Evolutionary conservation across 177 flowering plant genomes (phyloP).

Genomic region (Vitis hybrid): DNA sequence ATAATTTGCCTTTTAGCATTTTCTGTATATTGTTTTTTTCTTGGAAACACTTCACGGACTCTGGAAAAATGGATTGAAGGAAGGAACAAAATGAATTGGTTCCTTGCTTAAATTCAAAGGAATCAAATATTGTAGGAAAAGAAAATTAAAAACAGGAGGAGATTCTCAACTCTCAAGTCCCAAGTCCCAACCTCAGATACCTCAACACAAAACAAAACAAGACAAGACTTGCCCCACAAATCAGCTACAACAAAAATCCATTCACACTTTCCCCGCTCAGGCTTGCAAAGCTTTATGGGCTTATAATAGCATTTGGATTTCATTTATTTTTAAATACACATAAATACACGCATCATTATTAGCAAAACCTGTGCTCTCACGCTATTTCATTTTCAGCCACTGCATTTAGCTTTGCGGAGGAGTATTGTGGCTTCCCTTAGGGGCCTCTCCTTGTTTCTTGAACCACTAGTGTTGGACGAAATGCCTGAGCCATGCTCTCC

Average conservation of each 20-base stretch:
- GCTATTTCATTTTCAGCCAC: too few species aligned
- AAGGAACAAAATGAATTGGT: not conserved
- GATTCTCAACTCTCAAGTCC: not conserved
- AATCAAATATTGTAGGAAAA: not conserved
- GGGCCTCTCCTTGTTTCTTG: not conserved
- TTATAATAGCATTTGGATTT: not conserved
- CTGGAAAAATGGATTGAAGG: not conserved
- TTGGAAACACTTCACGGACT: too few species aligned
- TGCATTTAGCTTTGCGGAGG: too few species aligned
- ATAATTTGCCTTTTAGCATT: not conserved
- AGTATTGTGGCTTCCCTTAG: not conserved
- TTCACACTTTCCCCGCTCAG: not conserved
- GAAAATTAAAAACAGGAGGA: too few species aligned
- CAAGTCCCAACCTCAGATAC: not conserved
- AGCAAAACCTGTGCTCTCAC: too few species aligned
- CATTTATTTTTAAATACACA: not conserved
- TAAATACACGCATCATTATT: not conserved
- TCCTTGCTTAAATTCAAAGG: not conserved
- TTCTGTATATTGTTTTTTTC: too few species aligned
- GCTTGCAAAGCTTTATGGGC: not conserved
- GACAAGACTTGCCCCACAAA: not conserved
- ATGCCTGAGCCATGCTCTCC: constrained; percentile 65
- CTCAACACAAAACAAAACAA: not conserved
- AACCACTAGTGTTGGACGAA: constrained; percentile 48
- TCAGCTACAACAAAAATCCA: not conserved